Evolutionary conservation across 2,329 filamentous ascomycete genomes (phyloP).

Genomic region (Colletotrichum paranaense): DNA sequence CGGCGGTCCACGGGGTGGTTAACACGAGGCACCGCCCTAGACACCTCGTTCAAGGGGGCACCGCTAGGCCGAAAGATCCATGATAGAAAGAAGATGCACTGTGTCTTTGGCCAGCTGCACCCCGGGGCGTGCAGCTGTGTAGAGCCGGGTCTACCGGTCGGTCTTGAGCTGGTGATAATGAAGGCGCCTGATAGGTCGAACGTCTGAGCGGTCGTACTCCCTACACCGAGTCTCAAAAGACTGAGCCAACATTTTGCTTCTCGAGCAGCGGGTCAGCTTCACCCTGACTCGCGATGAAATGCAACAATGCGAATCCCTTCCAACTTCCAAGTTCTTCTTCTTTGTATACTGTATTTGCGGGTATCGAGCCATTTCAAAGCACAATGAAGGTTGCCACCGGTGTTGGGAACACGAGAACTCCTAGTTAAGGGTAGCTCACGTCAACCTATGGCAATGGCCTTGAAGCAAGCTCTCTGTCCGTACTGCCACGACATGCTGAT

Average conservation of each 20-base stretch:
- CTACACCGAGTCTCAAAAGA: background rate
- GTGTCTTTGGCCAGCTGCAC: background rate
- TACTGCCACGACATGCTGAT: background rate
- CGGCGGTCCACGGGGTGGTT: constrained; percentile 26
- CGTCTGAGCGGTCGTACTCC: background rate
- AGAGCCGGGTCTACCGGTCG: constrained; percentile 17
- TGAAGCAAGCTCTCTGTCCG: no score
- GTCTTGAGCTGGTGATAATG: constrained; percentile 1
- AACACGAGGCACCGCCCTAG: constrained; percentile 27
- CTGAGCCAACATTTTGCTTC: constrained; percentile 5
- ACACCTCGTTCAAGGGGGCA: constrained; percentile 11
- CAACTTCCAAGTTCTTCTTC: background rate
- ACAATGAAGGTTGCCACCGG: background rate
- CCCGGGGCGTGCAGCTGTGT: constrained; percentile 1
- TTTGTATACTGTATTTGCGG: background rate
- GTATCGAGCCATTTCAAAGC: background rate
- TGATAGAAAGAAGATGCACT: constrained; percentile 4
- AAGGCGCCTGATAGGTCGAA: constrained; percentile 3
- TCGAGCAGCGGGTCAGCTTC: background rate
- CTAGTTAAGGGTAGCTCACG: background rate
- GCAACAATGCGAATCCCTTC: background rate
- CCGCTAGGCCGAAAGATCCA: background rate
- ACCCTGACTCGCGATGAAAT: constrained; percentile 12
- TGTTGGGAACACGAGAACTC: background rate
- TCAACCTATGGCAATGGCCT: background rate